phyloP scores from a whole-genome alignment of 768 basidiomycete genomes.

The Sutorius australiensis region DNA sequence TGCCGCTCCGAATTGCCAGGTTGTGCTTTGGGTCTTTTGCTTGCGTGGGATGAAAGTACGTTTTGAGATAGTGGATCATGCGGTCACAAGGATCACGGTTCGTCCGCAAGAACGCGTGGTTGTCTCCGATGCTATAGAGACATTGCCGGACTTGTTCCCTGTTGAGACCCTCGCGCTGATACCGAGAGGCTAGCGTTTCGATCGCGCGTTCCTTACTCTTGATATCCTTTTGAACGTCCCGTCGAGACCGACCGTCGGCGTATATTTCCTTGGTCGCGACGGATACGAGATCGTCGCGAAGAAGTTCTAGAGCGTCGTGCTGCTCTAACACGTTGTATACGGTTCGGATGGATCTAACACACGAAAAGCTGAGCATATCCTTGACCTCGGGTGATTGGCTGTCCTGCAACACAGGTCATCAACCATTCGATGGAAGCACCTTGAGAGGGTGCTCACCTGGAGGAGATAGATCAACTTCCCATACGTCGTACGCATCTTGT shows the following conservation, averaged over 20 bases:
- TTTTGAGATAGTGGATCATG: conserved; percentile 74
- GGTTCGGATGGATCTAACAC: conserved; percentile 73
- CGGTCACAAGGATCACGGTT: conserved; percentile 87
- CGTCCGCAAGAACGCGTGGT: conserved; percentile 80
- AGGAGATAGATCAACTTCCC: conserved; percentile 83
- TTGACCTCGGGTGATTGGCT: conserved; percentile 81
- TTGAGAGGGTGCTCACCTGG: conserved; percentile 46
- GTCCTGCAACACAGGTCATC: conserved; percentile 47
- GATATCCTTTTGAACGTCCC: conserved; percentile 83
- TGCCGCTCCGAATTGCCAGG: conserved; percentile 79
- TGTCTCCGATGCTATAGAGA: conserved; percentile 85
- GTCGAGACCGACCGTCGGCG: conserved; percentile 62
- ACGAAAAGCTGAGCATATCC: conserved; percentile 75
- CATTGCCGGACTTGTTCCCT: conserved; percentile 74
- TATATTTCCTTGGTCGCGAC: conserved; percentile 81
- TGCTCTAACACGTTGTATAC: conserved; percentile 67
- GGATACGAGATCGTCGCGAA: conserved; percentile 73
- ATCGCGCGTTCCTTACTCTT: conserved; percentile 82
- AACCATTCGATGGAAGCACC: not conserved
- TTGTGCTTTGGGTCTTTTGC: conserved; percentile 60
- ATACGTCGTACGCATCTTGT: conserved; percentile 87
- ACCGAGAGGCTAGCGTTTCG: conserved; percentile 64
- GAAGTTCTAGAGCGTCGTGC: conserved; percentile 58
- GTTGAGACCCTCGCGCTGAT: conserved; percentile 52
- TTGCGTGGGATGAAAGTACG: conserved; percentile 73